A percentile compares a stretch with the other conserved stretches of the same genome.
phyloP scores from a whole-genome alignment of 2,329 filamentous ascomycete genomes.

The Monilinia fructicola region DNA sequence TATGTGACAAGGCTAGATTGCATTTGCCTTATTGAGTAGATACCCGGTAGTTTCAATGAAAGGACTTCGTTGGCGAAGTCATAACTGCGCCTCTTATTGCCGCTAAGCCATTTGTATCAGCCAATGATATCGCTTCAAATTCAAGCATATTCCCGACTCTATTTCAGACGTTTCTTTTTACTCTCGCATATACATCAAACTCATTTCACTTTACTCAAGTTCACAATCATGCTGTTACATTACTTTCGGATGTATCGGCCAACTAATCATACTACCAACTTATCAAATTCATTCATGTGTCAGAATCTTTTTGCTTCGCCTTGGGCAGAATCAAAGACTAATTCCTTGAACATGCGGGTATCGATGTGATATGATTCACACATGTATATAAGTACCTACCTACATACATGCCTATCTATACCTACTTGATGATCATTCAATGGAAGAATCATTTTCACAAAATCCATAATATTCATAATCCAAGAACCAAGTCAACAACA shows the following conservation, averaged over 20 bases:
- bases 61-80: slow-evolving; percentile 6
- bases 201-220: background rate
- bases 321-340: slow-evolving; percentile 11
- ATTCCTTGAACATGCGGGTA: background rate
- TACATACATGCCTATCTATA: background rate
- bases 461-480: background rate
- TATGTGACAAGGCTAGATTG: background rate
- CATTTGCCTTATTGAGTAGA: background rate
- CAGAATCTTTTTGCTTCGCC: slow-evolving; percentile 13
- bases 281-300: background rate
- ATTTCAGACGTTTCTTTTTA: slow-evolving; percentile 7
- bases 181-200: slow-evolving; percentile 4
- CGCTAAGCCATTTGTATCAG: background rate
- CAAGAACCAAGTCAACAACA: background rate
- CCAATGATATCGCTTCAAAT: background rate
- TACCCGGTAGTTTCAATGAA: too few relatives aligned
- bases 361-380: background rate
- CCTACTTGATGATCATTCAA: too few relatives aligned
- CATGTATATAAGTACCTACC: background rate
- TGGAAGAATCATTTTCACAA: background rate
- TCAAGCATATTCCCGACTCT: background rate
- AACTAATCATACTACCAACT: background rate
- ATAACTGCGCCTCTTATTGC: background rate
- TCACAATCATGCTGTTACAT: background rate
- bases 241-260: background rate